Conservation (phyloP, 495 filamentous ascomycete genomes). For the Penicillium cataractarum region DNA sequence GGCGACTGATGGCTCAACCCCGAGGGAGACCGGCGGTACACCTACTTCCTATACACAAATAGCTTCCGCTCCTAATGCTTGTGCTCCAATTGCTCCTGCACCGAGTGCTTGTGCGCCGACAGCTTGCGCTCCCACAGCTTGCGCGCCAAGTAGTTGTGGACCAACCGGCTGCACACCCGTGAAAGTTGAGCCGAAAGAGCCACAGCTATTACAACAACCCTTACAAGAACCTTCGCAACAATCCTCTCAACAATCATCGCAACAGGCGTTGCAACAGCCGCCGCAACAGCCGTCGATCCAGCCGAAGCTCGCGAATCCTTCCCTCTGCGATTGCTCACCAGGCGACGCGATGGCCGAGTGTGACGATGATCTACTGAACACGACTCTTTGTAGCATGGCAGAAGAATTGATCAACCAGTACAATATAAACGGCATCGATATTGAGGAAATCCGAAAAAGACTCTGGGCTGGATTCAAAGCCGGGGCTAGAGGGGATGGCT, state of each 20-base stretch:
- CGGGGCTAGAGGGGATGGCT: constrained; percentile 38
- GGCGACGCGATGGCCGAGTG: constrained; percentile 3
- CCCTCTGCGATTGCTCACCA: constrained; percentile 36
- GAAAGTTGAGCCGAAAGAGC: not conserved
- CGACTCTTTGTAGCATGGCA: constrained; percentile 47
- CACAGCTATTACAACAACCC: not conserved
- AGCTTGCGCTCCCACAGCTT: not conserved
- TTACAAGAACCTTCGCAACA: not conserved
- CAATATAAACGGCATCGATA: constrained; percentile 42
- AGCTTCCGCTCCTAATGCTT: not conserved
- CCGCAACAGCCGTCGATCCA: not conserved
- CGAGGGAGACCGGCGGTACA: not conserved
- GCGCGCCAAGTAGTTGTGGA: not conserved
- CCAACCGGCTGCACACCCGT: not conserved
- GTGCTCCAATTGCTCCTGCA: not conserved
- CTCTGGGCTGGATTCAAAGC: constrained; percentile 44
- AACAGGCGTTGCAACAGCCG: not conserved
- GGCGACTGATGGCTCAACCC: not conserved
- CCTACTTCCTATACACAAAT: not conserved
- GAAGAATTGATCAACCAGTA: constrained; percentile 46
- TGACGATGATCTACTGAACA: constrained; percentile 39
- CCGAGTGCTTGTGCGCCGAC: not conserved
- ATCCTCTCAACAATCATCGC: not conserved
- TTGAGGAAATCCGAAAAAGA: constrained; percentile 38
- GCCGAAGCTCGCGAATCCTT: constrained; percentile 12